These are phyloP conservation scores for Trichoderma asperelloides DNA, from an alignment of 495 filamentous ascomycete genomes.

Conservation along the genomic window DNA sequence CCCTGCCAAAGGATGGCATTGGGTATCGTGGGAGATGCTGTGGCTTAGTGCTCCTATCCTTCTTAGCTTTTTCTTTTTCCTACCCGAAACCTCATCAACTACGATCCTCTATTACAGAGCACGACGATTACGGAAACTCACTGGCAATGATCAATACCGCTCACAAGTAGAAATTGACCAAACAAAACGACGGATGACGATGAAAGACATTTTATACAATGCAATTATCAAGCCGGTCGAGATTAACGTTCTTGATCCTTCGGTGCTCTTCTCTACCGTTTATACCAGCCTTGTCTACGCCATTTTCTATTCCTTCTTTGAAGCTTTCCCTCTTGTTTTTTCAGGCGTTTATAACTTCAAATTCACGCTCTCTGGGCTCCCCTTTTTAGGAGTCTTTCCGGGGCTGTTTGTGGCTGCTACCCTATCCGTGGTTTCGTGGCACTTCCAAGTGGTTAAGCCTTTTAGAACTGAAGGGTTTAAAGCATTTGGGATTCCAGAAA, in stretches of 20 bases:
- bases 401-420: not conserved
- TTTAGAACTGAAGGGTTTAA: not conserved
- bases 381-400: not conserved
- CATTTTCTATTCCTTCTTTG: not conserved
- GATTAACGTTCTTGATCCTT: not conserved
- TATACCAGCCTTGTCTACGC: not conserved
- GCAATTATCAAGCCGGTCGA: not conserved
- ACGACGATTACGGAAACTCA: not conserved
- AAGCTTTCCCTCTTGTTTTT: not conserved
- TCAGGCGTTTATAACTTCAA: not conserved
- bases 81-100: not conserved
- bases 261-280: not conserved
- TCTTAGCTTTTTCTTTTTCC: not conserved
- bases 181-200: not conserved
- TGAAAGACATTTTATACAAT: not conserved
- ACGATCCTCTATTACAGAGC: not conserved
- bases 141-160: not conserved
- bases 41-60: not conserved
- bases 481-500: not conserved
- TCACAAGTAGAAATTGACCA: not conserved
- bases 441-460: not conserved
- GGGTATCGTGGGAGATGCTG: not conserved
- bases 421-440: not conserved
- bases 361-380: not conserved
- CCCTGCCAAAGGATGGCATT: not conserved